Conservation (phyloP, 108 stramenopile genomes). For the Mediolabrus comicus region DNA sequence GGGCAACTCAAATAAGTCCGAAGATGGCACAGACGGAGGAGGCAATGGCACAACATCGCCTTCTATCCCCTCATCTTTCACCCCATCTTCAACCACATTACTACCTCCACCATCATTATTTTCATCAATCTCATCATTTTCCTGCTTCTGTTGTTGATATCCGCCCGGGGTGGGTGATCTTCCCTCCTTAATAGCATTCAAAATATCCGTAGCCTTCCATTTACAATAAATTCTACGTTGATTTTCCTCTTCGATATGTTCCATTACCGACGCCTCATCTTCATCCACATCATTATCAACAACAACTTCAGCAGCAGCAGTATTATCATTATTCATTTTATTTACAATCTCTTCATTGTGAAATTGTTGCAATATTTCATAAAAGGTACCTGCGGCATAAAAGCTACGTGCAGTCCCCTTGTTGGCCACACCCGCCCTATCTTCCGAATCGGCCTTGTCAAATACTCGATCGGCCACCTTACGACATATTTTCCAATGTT, state of each 20-base stretch:
- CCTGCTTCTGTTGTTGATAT: conserved; percentile 49
- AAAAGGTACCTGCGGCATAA: conserved; percentile 89
- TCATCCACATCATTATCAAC: conserved; percentile 19
- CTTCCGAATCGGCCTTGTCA: conserved; percentile 85
- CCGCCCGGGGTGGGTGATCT: conserved; percentile 76
- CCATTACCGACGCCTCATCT: conserved; percentile 13
- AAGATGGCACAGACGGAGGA: conserved; percentile 22
- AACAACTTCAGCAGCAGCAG: no score
- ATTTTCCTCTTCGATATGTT: conserved; percentile 49
- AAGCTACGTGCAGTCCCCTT: conserved; percentile 87
- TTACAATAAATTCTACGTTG: conserved; percentile 78
- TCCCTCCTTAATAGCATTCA: conserved; percentile 93
- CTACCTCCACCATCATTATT: conserved; percentile 28
- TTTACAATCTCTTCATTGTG: conserved; percentile 18
- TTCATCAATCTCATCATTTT: conserved; percentile 12
- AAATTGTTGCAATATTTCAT: conserved; percentile 91
- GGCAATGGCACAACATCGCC: not conserved
- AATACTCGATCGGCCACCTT: conserved; percentile 83
- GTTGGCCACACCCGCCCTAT: conserved; percentile 68
- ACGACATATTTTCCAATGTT: conserved; percentile 71
- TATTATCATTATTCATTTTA: conserved; percentile 16
- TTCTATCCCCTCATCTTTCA: conserved; percentile 20
- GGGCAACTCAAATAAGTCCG: conserved; percentile 9
- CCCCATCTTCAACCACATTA: conserved; percentile 10
- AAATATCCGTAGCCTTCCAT: conserved; percentile 93